Evolutionary conservation across 1,284 basidiomycete species (phyloP).

Genomic region (Cystobasidium sp.): DNA sequence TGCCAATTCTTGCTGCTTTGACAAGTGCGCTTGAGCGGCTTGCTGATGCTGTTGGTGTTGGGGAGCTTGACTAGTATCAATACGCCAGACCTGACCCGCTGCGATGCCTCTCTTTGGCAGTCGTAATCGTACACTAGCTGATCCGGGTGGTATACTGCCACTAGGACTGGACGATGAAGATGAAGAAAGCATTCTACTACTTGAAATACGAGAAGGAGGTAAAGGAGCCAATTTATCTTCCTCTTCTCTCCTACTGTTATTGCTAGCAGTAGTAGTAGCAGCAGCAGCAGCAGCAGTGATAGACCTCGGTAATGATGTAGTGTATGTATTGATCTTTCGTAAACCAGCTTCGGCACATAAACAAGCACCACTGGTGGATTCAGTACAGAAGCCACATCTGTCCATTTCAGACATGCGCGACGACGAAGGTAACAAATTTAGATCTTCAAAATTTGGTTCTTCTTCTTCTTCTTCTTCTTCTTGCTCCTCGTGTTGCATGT

Average conservation of each 20-base stretch:
- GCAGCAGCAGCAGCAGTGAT: background rate
- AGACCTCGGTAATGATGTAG: background rate
- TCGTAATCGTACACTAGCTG: constrained; percentile 1
- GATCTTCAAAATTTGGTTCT: constrained; percentile 9
- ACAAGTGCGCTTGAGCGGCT: constrained; percentile 34
- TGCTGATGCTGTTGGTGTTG: constrained; percentile 21
- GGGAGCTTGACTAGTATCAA: constrained; percentile 17
- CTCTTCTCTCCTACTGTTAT: background rate
- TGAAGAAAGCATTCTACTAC: background rate
- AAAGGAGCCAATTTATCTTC: constrained; percentile 1
- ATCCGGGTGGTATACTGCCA: constrained; percentile 1
- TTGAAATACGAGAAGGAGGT: background rate
- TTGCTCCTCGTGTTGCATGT: background rate
- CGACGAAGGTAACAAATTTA: constrained; percentile 7
- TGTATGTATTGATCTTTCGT: background rate
- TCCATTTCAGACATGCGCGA: constrained; percentile 1
- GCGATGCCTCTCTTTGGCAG: constrained; percentile 21
- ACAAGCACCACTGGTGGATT: constrained; percentile 28
- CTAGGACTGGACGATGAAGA: background rate
- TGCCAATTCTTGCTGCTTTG: background rate
- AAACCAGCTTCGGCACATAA: constrained; percentile 34
- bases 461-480: constrained; percentile 10
- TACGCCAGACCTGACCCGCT: constrained; percentile 37
- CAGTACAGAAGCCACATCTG: constrained; percentile 40
- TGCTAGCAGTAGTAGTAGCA: no score